Evolutionary conservation across 345 rosid genomes (phyloP), one percentile per base, ranked within the genome.

Genomic region (Syzygium jambos): DNA sequence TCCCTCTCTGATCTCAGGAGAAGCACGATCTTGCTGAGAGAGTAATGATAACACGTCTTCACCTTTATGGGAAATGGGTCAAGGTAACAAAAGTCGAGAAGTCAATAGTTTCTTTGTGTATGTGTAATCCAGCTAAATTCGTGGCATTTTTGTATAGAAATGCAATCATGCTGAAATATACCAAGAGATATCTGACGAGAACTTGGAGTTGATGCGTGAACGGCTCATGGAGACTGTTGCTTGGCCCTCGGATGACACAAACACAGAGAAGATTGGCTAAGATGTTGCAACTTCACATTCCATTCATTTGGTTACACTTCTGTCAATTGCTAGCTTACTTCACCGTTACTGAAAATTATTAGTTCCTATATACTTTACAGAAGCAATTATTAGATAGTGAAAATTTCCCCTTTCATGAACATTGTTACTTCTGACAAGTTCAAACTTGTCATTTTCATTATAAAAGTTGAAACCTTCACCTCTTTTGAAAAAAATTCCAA

Each of bases 11-110:
- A 49, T 73, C 25, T 55, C 92, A 98, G 99, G 99, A 98, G 93
- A 94, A 77, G 89, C 99, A 95, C 27, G 99, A 96, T 59, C 98
- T 98, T 51, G 99, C 98, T 8, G 99, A 98, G 88, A 93, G 99
- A 92, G 99, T 98, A 89, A 98, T 98, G 99, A 91, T 98, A 85
- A 98, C 99, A 4, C 95, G 99, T 19, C 99, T 98, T 85, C 99
- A 96, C 91, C 89, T 98, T 78, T 98, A 98, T 85, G 99, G 99
- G 68, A 95, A 96, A 87, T 98, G 99, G 99, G 89, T 93, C 85
- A 98, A 98, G 99, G 99, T 98, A 92, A 87, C 22, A 5, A 9
- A 5, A 49, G 61, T 51, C 6, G 23, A 30, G 65, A 57, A 21
- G 19, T 84, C 22, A 52, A 19, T 52, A 0, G 29, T 68, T 86